A percentile compares a stretch with the other conserved stretches of the same genome.
Evolutionary conservation across 495 filamentous ascomycete species (phyloP).

Genomic region (Aspergillus affinis): DNA sequence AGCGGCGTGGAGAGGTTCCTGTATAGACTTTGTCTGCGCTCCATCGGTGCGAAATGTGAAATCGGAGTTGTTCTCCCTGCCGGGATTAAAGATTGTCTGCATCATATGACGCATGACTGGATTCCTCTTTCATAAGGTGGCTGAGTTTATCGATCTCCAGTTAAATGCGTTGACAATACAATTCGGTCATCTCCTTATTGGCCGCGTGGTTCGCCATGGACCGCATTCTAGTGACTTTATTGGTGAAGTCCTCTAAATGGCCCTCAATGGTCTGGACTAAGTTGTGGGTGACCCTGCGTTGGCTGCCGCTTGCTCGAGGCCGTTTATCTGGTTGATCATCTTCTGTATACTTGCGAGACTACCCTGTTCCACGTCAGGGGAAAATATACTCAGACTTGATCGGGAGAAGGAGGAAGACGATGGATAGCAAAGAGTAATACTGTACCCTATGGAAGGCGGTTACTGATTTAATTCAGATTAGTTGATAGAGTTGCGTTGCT

Average conservation of each 20-base stretch:
- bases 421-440: not conserved
- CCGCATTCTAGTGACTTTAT: not conserved
- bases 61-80: slow-evolving; percentile 1
- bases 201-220: not conserved
- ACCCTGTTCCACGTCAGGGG: not conserved
- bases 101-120: slow-evolving; percentile 2
- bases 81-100: not conserved
- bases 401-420: no score
- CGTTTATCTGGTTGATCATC: slow-evolving; percentile 1
- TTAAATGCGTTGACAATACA: not conserved
- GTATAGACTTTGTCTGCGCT: not conserved
- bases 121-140: not conserved
- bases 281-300: not conserved
- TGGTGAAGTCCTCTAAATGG: slow-evolving; percentile 1
- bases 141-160: not conserved
- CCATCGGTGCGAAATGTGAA: not conserved
- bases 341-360: not conserved
- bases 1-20: not conserved
- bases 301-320: slow-evolving; percentile 1
- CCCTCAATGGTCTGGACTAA: not conserved
- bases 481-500: slow-evolving; percentile 1
- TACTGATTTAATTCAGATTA: not conserved
- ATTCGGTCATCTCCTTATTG: not conserved
- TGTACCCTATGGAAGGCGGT: not conserved
- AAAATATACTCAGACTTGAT: no score